A percentile compares a stretch with the other conserved stretches of the same genome.
Evolutionary conservation across 805 yeast genomes (phyloP).

Genomic region (Hanseniaspora taiwanica): DNA sequence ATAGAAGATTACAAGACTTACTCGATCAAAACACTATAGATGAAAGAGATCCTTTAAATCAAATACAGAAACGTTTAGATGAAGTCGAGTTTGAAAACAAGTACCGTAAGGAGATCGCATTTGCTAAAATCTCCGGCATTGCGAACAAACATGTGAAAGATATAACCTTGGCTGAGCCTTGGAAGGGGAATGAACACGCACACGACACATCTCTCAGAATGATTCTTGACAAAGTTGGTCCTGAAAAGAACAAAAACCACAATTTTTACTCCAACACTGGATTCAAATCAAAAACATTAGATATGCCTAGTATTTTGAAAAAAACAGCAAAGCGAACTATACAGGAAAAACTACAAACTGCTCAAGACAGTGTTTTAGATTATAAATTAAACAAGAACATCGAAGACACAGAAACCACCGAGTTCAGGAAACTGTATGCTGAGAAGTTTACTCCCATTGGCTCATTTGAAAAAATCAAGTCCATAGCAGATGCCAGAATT

Average conservation of each 20-base stretch:
- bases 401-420: slow-evolving; percentile 30
- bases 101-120: slow-evolving; percentile 29
- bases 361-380: slow-evolving; percentile 54
- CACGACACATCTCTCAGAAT: slow-evolving; percentile 38
- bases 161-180: slow-evolving; percentile 38
- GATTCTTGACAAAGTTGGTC: slow-evolving; percentile 35
- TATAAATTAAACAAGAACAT: slow-evolving; percentile 32
- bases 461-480: slow-evolving; percentile 33
- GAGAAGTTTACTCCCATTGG: slow-evolving; percentile 40
- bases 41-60: slow-evolving; percentile 16
- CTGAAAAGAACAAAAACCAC: background rate
- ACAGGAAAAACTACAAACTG: slow-evolving; percentile 35
- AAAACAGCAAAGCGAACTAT: slow-evolving; percentile 13
- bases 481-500: slow-evolving; percentile 63
- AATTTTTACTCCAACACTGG: background rate
- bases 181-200: slow-evolving; percentile 43
- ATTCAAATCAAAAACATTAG: slow-evolving; percentile 6
- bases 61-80: slow-evolving; percentile 11
- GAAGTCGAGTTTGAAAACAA: slow-evolving; percentile 25
- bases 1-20: slow-evolving; percentile 14
- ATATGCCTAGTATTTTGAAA: slow-evolving; percentile 14
- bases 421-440: slow-evolving; percentile 45
- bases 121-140: slow-evolving; percentile 29
- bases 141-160: slow-evolving; percentile 34
- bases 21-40: slow-evolving; percentile 13